These are phyloP conservation scores for Neophaeococcomyces aloes DNA, from an alignment of 2,329 filamentous ascomycete genomes.

Conservation along the genomic window DNA sequence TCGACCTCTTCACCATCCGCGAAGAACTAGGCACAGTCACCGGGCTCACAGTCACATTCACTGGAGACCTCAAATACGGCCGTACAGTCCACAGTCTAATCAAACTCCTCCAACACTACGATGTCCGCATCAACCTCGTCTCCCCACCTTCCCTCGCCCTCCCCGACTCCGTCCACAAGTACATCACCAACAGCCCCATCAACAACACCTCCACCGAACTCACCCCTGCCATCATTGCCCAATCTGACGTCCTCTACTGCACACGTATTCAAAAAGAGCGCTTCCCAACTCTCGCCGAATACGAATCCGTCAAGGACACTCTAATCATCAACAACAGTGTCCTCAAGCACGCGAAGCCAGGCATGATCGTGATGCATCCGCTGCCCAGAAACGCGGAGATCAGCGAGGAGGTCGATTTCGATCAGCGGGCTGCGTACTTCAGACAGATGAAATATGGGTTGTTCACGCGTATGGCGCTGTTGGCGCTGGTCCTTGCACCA, in stretches of 20 bases:
- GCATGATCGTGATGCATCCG: constrained; percentile 92
- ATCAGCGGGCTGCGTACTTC: constrained; percentile 94
- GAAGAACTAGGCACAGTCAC: constrained; percentile 94
- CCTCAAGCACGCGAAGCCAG: constrained; percentile 79
- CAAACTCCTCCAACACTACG: constrained; percentile 89
- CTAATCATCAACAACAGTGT: constrained; percentile 86
- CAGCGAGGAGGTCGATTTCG: constrained; percentile 91
- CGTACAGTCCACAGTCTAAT: constrained; percentile 91
- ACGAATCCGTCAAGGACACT: constrained; percentile 76
- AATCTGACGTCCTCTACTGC: constrained; percentile 89
- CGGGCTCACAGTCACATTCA: constrained; percentile 89
- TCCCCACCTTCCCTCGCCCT: constrained; percentile 69
- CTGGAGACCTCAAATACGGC: constrained; percentile 85
- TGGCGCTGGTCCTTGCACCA: constrained; percentile 76
- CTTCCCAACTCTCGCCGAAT: constrained; percentile 69
- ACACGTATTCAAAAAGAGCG: constrained; percentile 95
- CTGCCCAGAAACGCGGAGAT: constrained; percentile 90
- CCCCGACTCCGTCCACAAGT: constrained; percentile 62
- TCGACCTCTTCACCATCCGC: constrained; percentile 96
- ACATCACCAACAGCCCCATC: constrained; percentile 64
- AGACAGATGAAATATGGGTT: constrained; percentile 97
- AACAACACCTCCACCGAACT: constrained; percentile 65
- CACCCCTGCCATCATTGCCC: constrained; percentile 74
- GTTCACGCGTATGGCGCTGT: constrained; percentile 93
- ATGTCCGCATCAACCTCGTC: constrained; percentile 86